Evolutionary conservation across 495 filamentous ascomycete genomes (phyloP).

Genomic region (Chlorociboria aeruginascens): DNA sequence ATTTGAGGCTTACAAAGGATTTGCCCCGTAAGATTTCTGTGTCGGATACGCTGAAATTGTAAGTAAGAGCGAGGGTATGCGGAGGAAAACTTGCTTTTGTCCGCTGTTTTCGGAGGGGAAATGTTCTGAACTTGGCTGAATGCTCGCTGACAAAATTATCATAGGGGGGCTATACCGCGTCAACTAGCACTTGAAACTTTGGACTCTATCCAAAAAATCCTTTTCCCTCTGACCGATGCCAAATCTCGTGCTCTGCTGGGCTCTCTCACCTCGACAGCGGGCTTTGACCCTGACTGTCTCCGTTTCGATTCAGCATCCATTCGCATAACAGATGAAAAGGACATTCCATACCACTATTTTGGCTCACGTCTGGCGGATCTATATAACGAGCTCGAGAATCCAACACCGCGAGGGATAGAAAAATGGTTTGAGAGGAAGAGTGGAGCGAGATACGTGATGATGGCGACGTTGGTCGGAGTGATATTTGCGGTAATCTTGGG

Average conservation of each 20-base stretch:
- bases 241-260: conserved; percentile 21
- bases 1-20: conserved; percentile 19
- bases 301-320: conserved; percentile 21
- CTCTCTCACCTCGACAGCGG: conserved; percentile 15
- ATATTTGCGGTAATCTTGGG: conserved; percentile 22
- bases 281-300: conserved; percentile 23
- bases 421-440: conserved; percentile 27
- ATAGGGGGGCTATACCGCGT: conserved; percentile 20
- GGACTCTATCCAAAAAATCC: conserved; percentile 25
- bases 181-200: conserved; percentile 24
- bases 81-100: too few relatives aligned
- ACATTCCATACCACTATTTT: conserved; percentile 23
- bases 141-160: neutral
- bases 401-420: conserved; percentile 23
- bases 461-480: conserved; percentile 26
- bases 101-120: neutral
- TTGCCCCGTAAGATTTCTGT: conserved; percentile 6
- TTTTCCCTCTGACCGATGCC: conserved; percentile 26
- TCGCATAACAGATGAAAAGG: conserved; percentile 21
- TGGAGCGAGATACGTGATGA: conserved; percentile 26
- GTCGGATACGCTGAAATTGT: conserved; percentile 1
- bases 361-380: conserved; percentile 22
- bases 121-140: neutral
- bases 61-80: neutral
- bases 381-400: conserved; percentile 26